Conservation (phyloP, 371 early-diverging fungal species). For the Apophysomyces trapeziformis region DNA sequence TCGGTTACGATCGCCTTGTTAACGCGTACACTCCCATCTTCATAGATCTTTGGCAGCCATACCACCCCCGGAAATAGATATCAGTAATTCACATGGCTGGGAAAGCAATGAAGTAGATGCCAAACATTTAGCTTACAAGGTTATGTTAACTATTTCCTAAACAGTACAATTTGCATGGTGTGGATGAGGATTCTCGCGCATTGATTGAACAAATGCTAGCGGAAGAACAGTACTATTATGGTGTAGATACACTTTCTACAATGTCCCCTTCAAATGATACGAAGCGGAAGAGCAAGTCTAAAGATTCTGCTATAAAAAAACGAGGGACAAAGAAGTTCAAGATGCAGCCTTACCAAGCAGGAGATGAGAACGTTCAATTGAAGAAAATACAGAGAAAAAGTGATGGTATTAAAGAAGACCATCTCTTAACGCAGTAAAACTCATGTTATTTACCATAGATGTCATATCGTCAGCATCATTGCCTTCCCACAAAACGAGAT, state of each 20-base stretch:
- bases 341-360: neutral
- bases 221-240: slow-evolving; percentile 70
- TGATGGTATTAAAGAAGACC: neutral
- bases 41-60: too few relatives aligned
- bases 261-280: slow-evolving; percentile 10
- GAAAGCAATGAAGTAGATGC: neutral
- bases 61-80: neutral
- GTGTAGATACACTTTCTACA: slow-evolving; percentile 30
- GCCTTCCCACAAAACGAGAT: slow-evolving; percentile 69
- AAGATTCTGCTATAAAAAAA: slow-evolving; percentile 13
- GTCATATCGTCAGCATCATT: slow-evolving; percentile 54
- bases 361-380: neutral
- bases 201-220: slow-evolving; percentile 75
- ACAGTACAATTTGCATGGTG: neutral
- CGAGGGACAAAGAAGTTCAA: slow-evolving; percentile 17
- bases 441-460: neutral
- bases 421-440: neutral
- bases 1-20: neutral
- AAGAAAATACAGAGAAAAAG: slow-evolving; percentile 7
- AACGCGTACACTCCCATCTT: too few relatives aligned
- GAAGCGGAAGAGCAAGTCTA: slow-evolving; percentile 6
- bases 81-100: neutral
- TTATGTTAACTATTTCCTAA: neutral
- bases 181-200: slow-evolving; percentile 57
- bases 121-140: neutral